These are phyloP conservation scores for Coemansia sp. DNA, from an alignment of 192 early-diverging fungal genomes.

Conservation along the genomic window DNA sequence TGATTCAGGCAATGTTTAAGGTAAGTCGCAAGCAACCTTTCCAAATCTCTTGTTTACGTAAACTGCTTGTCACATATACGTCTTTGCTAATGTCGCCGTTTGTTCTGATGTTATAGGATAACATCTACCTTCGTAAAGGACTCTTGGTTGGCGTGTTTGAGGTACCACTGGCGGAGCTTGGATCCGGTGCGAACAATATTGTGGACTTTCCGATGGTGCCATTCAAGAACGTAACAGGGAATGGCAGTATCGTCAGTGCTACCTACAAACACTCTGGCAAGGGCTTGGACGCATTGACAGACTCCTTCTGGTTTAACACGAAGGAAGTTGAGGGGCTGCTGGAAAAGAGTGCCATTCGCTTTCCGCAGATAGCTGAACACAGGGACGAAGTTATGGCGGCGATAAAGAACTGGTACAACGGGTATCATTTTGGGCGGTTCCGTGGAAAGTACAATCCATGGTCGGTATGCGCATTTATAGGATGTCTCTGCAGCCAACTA, in stretches of 20 bases:
- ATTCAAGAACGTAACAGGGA: slow-evolving; percentile 22
- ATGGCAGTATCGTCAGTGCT: slow-evolving; percentile 18
- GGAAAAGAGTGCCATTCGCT: slow-evolving; percentile 25
- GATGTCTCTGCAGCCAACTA: slow-evolving; percentile 16
- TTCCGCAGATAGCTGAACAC: background rate
- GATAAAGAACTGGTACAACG: slow-evolving; percentile 27
- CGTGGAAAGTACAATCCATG: slow-evolving; percentile 52
- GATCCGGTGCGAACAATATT: slow-evolving; percentile 40
- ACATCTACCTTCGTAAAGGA: slow-evolving; percentile 24
- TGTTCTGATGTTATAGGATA: slow-evolving; percentile 15
- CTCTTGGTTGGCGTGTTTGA: slow-evolving; percentile 37
- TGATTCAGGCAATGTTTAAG: slow-evolving; percentile 38
- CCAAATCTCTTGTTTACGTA: background rate
- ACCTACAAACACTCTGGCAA: slow-evolving; percentile 21
- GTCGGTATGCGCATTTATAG: slow-evolving; percentile 47
- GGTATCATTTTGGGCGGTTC: slow-evolving; percentile 33
- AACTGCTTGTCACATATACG: background rate
- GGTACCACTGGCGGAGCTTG: slow-evolving; percentile 34
- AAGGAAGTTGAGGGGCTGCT: slow-evolving; percentile 32
- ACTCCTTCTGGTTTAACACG: slow-evolving; percentile 44
- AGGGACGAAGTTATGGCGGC: background rate
- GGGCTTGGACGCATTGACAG: slow-evolving; percentile 30
- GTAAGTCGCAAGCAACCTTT: slow-evolving; percentile 8
- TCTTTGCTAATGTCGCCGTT: background rate
- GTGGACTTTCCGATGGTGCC: slow-evolving; percentile 37